Conservation (phyloP, 2,329 filamentous ascomycete genomes). For the Colletotrichum cordylinicola region DNA sequence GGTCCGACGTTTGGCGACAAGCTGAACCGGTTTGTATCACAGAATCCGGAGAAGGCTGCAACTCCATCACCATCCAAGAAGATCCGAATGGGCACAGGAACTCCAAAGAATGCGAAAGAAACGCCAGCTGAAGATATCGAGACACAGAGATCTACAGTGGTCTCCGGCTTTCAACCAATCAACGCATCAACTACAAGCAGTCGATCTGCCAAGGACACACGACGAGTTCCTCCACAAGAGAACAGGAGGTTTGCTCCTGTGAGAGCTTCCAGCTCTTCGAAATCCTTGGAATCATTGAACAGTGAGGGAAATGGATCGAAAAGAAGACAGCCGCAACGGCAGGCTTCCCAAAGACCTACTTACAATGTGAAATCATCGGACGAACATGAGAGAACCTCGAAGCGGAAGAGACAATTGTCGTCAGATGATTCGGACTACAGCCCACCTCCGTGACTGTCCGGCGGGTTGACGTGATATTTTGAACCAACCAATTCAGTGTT, state of each 20-base stretch:
- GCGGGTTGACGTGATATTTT: background rate
- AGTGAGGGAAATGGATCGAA: background rate
- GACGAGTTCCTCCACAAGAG: background rate
- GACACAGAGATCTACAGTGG: background rate
- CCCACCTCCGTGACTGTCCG: background rate
- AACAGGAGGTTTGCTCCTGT: background rate
- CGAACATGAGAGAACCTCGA: background rate
- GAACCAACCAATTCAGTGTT: background rate
- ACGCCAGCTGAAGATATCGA: background rate
- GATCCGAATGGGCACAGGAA: background rate
- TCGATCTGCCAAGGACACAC: background rate
- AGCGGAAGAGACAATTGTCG: background rate
- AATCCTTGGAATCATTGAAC: background rate
- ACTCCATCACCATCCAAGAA: background rate
- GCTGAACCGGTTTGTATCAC: background rate
- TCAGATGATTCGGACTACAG: background rate
- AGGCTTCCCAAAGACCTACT: background rate
- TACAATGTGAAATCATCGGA: fast-evolving
- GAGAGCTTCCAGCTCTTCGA: background rate
- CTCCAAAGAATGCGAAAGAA: background rate
- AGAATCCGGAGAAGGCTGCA: background rate
- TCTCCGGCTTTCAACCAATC: background rate
- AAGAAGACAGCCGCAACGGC: background rate
- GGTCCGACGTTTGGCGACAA: background rate
- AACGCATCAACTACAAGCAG: background rate